Evolutionary conservation across 371 early-diverging fungal genomes (phyloP), one percentile per base, ranked within the genome.

Genomic region (Syncephalastrum monosporum): DNA sequence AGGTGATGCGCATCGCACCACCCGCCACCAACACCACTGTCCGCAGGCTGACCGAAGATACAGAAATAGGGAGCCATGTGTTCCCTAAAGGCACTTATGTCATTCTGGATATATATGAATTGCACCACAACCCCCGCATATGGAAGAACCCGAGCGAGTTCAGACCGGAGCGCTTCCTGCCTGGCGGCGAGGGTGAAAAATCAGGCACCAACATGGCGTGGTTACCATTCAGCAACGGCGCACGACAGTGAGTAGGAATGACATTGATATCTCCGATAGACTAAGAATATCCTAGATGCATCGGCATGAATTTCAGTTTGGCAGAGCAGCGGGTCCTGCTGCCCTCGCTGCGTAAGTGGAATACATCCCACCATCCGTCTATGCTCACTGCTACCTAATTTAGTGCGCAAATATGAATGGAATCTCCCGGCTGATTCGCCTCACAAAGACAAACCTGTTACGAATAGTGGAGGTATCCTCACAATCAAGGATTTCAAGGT

Each of bases 171-270:
- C 56, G 65, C 16, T 65, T 51, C 27, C 53, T 55, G 3, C 41
- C 46, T 2, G 54, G 55, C 5, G 60, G 60, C 2, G 17, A 42
- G 13, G 23, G 3, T n/a, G 42, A 41, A 7, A 14, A 45, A 1
- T 33, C 38, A 10, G 38, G 38, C 38, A 33, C 7, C 10, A 16
- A 47, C 8, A 55, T 41, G 13, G 25, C 73, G 3, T 81, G 70
- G 71, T 55, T 74, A 4, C 77, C 81, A 10, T 81, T 81, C 46
- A 59, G 69, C 49, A 63, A 62, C 21, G 81, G 81, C 14, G 50
- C 58, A 8, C 69, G 81, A 51, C 65, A 66, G 54, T 80, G 77
- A 33, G 38, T 33, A 27, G 7, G 4, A 27, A 27, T 27, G 5
- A 5, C 7, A 27, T 27, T 27, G 21, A 21, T 21, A 21, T 0